Conservation (phyloP, 2,329 filamentous ascomycete species). For the Trichoderma citrinoviride region DNA sequence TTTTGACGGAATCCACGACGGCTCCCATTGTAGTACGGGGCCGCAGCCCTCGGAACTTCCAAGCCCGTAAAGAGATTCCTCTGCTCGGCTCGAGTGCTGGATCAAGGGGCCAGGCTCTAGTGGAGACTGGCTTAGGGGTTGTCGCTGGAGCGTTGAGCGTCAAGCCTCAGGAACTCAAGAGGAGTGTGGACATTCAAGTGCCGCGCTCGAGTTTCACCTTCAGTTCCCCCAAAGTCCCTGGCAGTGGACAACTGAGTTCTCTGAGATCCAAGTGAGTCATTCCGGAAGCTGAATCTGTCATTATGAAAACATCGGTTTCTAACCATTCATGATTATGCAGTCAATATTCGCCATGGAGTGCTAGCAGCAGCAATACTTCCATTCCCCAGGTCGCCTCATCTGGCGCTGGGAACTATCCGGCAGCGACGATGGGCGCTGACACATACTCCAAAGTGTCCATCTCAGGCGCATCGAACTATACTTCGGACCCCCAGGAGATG, state of each 20-base stretch:
- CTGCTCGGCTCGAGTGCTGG: constrained; percentile 74
- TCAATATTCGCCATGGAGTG: constrained; percentile 58
- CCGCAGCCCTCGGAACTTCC: constrained; percentile 90
- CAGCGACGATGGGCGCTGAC: constrained; percentile 50
- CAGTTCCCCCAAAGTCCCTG: constrained; percentile 54
- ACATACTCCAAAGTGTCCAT: constrained; percentile 54
- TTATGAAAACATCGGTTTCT: neutral
- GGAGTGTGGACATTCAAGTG: constrained; percentile 52
- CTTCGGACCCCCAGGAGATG: constrained; percentile 53
- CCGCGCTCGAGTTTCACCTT: constrained; percentile 59
- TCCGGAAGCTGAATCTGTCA: neutral
- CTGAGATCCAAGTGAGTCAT: constrained; percentile 58
- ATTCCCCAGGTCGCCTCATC: constrained; percentile 51
- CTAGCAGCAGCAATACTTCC: constrained; percentile 42
- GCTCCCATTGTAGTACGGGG: constrained; percentile 92
- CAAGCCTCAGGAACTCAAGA: constrained; percentile 55
- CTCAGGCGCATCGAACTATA: constrained; percentile 47
- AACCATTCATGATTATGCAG: constrained; percentile 33
- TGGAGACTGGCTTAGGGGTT: constrained; percentile 61
- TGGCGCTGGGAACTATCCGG: constrained; percentile 47
- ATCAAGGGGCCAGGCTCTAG: constrained; percentile 71
- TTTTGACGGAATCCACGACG: constrained; percentile 80
- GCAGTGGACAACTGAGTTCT: constrained; percentile 46
- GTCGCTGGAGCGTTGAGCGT: constrained; percentile 55
- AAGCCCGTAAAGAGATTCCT: constrained; percentile 88